Percentiles rank a stretch among this genome's conserved stretches.
Conservation (phyloP, 1,284 basidiomycete genomes). For the Somion occarium region DNA sequence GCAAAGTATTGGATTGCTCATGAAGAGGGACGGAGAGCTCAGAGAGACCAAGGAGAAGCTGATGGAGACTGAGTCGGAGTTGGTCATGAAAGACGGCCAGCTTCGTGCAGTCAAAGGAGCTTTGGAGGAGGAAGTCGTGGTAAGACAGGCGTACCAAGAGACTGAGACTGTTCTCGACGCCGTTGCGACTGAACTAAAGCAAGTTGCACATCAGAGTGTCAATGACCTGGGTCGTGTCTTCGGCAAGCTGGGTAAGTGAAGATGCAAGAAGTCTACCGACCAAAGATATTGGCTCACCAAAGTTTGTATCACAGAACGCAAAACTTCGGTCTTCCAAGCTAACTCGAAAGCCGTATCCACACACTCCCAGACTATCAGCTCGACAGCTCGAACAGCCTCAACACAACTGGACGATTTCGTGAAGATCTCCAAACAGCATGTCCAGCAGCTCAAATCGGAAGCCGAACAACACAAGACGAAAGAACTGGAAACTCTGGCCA, state of each 20-base stretch:
- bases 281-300: background rate
- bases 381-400: slow-evolving; percentile 49
- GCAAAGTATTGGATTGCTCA: slow-evolving; percentile 74
- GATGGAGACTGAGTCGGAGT: slow-evolving; percentile 46
- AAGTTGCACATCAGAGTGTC: slow-evolving; percentile 63
- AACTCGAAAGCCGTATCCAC: slow-evolving; percentile 65
- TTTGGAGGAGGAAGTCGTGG: slow-evolving; percentile 73
- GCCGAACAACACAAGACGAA: slow-evolving; percentile 53
- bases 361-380: slow-evolving; percentile 56
- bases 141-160: slow-evolving; percentile 72
- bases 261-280: background rate
- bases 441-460: slow-evolving; percentile 49
- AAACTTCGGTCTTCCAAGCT: slow-evolving; percentile 56
- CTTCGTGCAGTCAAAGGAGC: slow-evolving; percentile 50
- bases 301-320: slow-evolving; percentile 56
- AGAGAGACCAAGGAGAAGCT: slow-evolving; percentile 59
- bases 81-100: slow-evolving; percentile 42
- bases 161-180: slow-evolving; percentile 71
- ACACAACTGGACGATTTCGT: slow-evolving; percentile 61
- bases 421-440: slow-evolving; percentile 48
- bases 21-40: slow-evolving; percentile 73
- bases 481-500: slow-evolving; percentile 49
- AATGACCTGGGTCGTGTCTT: slow-evolving; percentile 74
- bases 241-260: slow-evolving; percentile 74
- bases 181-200: slow-evolving; percentile 68